Evolutionary conservation across 768 basidiomycete genomes (phyloP).

Genomic region (Xerocomellus amylosporus): DNA sequence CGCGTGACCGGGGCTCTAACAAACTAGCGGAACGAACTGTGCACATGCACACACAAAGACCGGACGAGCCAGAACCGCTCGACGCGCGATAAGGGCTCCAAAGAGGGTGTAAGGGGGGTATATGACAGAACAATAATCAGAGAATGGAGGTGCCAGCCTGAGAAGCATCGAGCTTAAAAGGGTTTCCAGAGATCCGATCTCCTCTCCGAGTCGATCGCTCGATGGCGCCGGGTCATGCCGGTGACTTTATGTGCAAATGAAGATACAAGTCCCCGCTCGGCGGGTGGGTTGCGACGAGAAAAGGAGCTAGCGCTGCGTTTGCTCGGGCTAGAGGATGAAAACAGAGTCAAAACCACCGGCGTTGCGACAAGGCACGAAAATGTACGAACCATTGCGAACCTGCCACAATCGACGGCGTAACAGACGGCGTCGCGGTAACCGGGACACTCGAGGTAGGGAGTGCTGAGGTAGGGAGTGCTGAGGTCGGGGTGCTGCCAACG

Average conservation of each 20-base stretch:
- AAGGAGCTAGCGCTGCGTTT: neutral
- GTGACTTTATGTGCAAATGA: conserved; percentile 3
- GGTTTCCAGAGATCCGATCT: conserved; percentile 15
- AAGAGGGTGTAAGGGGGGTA: neutral
- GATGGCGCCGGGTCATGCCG: conserved; percentile 13
- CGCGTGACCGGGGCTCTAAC: too few species aligned
- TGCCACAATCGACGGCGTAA: neutral
- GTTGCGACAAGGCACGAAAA: neutral
- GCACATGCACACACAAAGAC: conserved; percentile 3
- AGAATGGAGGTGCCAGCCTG: neutral
- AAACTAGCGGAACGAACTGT: conserved; percentile 1
- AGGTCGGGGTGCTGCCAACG: neutral
- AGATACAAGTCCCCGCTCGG: neutral
- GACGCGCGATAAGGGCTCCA: conserved; percentile 1
- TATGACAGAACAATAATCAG: neutral
- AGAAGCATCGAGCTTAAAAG: conserved; percentile 3
- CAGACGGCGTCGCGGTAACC: neutral
- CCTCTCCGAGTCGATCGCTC: neutral
- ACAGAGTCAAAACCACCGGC: neutral
- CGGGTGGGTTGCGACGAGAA: conserved; percentile 8
- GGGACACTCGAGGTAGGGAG: neutral
- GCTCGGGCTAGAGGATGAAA: neutral
- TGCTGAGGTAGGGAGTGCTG: neutral
- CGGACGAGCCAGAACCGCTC: conserved; percentile 3
- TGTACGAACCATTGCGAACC: conserved; percentile 15